phyloP scores from a whole-genome alignment of 306 rosid genomes.

The Lablab purpureus region DNA sequence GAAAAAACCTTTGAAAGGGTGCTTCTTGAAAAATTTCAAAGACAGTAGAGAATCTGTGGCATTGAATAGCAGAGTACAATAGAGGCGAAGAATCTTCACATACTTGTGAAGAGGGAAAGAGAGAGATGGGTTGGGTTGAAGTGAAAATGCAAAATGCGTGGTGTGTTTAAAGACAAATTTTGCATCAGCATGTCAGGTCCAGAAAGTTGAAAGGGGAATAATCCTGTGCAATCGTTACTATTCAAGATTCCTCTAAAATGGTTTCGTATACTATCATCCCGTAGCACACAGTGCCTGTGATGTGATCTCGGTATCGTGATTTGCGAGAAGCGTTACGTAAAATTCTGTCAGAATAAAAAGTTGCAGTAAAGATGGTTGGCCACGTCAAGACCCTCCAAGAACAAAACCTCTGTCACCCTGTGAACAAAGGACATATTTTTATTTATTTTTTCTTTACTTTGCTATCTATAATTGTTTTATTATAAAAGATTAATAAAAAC shows the following conservation, averaged over 20 bases:
- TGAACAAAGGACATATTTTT: neutral
- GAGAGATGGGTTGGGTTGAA: slow-evolving; percentile 30
- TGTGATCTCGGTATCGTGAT: neutral
- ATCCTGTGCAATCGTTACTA: slow-evolving; percentile 36
- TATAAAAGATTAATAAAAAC: no score
- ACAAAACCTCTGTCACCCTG: slow-evolving; percentile 8
- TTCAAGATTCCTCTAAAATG: neutral
- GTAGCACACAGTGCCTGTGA: neutral
- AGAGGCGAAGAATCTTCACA: slow-evolving; percentile 18
- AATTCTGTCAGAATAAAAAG: neutral
- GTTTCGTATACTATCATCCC: neutral
- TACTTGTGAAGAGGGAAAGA: slow-evolving; percentile 35
- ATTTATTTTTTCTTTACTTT: neutral
- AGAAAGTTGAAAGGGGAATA: slow-evolving; percentile 26
- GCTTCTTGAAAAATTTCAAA: slow-evolving; percentile 1
- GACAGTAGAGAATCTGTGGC: neutral
- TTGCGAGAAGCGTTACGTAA: neutral
- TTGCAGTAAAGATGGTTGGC: neutral
- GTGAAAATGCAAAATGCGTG: slow-evolving; percentile 45
- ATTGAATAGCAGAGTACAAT: slow-evolving; percentile 22
- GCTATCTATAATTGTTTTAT: no score
- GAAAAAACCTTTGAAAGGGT: slow-evolving; percentile 5
- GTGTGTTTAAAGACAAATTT: slow-evolving; percentile 56
- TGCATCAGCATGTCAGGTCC: slow-evolving; percentile 51
- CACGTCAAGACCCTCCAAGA: slow-evolving; percentile 3